These are phyloP conservation scores for Nidula niveotomentosa DNA, from an alignment of 1,284 basidiomycete genomes.

Conservation along the genomic window DNA sequence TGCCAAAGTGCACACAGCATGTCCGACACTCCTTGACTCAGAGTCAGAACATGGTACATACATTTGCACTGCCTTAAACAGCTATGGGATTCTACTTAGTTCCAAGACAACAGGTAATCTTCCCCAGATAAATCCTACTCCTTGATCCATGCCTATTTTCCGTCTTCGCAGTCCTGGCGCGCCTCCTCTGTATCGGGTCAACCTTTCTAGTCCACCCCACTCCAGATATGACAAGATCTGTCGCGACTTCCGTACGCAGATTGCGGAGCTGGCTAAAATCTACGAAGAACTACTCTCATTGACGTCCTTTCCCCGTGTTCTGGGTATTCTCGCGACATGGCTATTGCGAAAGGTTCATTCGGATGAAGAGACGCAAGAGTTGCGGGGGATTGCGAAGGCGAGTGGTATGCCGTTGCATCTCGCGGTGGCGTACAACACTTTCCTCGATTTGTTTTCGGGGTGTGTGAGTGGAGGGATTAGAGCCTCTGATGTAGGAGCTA, in stretches of 20 bases:
- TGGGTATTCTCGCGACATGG: slow-evolving; percentile 19
- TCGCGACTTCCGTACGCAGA: slow-evolving; percentile 20
- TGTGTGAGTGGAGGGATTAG: slow-evolving; percentile 32
- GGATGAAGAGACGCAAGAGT: slow-evolving; percentile 29
- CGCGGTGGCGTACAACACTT: slow-evolving; percentile 35
- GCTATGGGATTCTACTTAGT: not conserved
- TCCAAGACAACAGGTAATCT: too few relatives aligned
- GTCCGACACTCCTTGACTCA: not conserved
- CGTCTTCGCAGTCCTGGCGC: not conserved
- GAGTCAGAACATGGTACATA: not conserved
- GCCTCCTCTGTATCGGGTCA: slow-evolving; percentile 26
- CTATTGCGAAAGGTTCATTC: slow-evolving; percentile 25
- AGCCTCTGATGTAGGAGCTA: slow-evolving; percentile 14
- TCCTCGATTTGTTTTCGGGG: slow-evolving; percentile 32
- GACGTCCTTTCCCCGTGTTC: slow-evolving; percentile 19
- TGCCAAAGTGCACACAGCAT: not conserved
- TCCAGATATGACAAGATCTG: slow-evolving; percentile 26
- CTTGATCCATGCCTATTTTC: not conserved
- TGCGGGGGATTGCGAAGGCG: slow-evolving; percentile 24
- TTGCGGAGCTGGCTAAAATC: slow-evolving; percentile 20
- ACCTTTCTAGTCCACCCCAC: slow-evolving; percentile 28
- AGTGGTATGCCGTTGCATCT: slow-evolving; percentile 20
- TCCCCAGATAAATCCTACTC: not conserved
- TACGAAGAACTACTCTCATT: slow-evolving; percentile 22
- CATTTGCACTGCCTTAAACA: not conserved